Evolutionary conservation across 1,284 basidiomycete genomes (phyloP), one percentile per base, ranked within the genome.

Genomic region (Pascua sp.): DNA sequence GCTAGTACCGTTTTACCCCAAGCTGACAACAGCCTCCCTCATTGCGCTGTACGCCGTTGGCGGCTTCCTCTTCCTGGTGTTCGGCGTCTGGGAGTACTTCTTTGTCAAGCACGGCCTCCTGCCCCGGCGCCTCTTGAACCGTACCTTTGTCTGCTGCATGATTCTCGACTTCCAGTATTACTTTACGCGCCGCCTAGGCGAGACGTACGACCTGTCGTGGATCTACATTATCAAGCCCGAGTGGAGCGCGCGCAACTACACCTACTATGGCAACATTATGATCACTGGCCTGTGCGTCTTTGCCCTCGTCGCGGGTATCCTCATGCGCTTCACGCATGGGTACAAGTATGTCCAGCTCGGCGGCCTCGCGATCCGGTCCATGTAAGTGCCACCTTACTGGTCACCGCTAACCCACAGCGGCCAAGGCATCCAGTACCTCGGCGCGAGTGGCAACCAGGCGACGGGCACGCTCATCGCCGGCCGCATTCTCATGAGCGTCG

Each of bases 11-110:
- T 73, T 73, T 32, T 3, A 32, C 24, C 24, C 24, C 24, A 32
- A 32, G 24, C 24, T 32, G 24, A 32, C 24, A 32, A 32, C 24
- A 32, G 24, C 71, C n/a, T 76, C 72, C 2, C 68, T 80, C 51
- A 79, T 80, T 55, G 77, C 78, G 51, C 74, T 80, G 71, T 67
- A 77, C 50, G 67, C 69, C 43, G 66, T 77, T 24, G 79, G 78
- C 37, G 73, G 69, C 5, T 50, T 77, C 18, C 59, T 76, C 39
- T 71, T 79, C 61, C 67, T 72, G 56, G 57, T 65, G 13, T 79
- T 74, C 51, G 47, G 66, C 18, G 51, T 74, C 38, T 80, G 72
- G 71, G 79, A 80, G 56, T 59, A 66, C 57, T 67, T 61, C 49
- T 71, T 67, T 38, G 71, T 78, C 13, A 57, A 61, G n/a, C 64